Conservation (phyloP, 108 stramenopile species). For the Nannochloropsis salina region DNA sequence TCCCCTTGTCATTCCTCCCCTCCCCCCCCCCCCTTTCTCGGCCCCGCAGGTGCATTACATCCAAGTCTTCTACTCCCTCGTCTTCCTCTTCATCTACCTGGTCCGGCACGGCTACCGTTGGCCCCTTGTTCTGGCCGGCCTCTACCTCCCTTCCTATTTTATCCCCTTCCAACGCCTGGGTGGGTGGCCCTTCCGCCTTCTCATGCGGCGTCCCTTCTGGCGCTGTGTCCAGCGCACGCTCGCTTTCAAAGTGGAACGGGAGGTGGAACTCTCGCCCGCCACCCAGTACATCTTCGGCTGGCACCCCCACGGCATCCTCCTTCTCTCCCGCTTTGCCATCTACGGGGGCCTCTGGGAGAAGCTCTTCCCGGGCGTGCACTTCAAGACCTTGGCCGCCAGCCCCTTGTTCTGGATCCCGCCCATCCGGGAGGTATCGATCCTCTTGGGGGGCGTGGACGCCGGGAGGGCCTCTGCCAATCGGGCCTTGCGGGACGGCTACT, state of each 20-base stretch:
- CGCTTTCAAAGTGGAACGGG: not conserved
- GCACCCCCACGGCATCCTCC: constrained; percentile 23
- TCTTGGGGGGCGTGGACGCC: constrained; percentile 28
- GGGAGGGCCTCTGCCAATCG: not conserved
- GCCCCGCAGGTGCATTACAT: not conserved
- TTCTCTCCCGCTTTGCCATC: constrained; percentile 4
- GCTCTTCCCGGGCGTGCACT: constrained; percentile 24
- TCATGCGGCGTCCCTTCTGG: not conserved
- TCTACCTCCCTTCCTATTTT: constrained; percentile 7
- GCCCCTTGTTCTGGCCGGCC: not conserved
- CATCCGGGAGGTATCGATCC: constrained; percentile 23
- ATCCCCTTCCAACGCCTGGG: constrained; percentile 16
- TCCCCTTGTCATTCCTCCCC: not conserved
- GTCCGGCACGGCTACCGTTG: not conserved
- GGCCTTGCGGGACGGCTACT: constrained; percentile 14
- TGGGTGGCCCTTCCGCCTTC: not conserved
- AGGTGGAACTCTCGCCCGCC: not conserved
- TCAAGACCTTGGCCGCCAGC: constrained; percentile 4
- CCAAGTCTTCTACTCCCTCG: constrained; percentile 1
- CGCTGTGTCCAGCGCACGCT: not conserved
- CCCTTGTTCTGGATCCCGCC: constrained; percentile 21
- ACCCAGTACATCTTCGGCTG: not conserved
- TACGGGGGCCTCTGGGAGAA: constrained; percentile 24
- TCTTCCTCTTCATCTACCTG: not conserved
- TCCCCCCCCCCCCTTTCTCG: not conserved